Conservation (phyloP, 1,284 basidiomycete species). For the Malassezia dermatis region DNA sequence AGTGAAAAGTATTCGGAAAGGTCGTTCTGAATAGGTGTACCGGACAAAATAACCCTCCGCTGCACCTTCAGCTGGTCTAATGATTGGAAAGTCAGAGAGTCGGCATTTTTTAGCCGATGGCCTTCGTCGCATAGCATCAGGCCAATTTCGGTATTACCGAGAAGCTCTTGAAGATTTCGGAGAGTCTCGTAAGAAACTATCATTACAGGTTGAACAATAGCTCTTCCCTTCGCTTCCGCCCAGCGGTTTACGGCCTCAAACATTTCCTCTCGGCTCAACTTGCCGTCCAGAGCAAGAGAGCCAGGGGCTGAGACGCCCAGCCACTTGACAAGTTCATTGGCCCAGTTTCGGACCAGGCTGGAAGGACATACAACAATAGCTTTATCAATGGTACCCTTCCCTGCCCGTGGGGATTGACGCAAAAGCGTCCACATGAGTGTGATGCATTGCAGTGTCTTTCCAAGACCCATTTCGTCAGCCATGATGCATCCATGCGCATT, state of each 20-base stretch:
- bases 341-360: constrained; percentile 95
- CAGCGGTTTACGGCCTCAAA: constrained; percentile 39
- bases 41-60: constrained; percentile 89
- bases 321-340: constrained; percentile 66
- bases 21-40: constrained; percentile 93
- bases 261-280: constrained; percentile 44
- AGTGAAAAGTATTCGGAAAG: constrained; percentile 89
- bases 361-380: constrained; percentile 96
- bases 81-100: constrained; percentile 65
- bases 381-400: constrained; percentile 84
- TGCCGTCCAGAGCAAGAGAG: constrained; percentile 40
- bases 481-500: constrained; percentile 97
- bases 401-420: constrained; percentile 81
- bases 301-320: constrained; percentile 40
- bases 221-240: constrained; percentile 35
- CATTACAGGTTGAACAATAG: constrained; percentile 59
- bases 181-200: constrained; percentile 98
- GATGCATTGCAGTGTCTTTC: constrained; percentile 91
- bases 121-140: constrained; percentile 92
- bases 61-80: constrained; percentile 75
- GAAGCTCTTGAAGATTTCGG: constrained; percentile 49
- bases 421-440: constrained; percentile 90
- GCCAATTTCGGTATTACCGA: constrained; percentile 59
- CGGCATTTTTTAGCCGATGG: constrained; percentile 87
- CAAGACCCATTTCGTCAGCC: constrained; percentile 93